These are phyloP conservation scores for Begonia masoniana DNA, from an alignment of 306 rosid species.

Conservation along the genomic window DNA sequence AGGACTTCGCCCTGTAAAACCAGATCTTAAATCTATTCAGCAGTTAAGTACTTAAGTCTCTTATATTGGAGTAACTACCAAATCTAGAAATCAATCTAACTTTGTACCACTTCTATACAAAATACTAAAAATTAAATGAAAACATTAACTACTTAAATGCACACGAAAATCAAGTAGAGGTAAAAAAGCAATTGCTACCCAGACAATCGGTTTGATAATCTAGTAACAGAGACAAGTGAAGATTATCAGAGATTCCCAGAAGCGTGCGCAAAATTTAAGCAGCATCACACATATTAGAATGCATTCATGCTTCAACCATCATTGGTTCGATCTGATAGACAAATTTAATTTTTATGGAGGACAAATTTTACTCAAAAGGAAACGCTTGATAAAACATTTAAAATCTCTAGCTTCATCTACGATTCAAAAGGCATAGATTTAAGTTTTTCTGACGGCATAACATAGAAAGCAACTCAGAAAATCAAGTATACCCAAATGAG, in stretches of 20 bases:
- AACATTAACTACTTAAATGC: no score
- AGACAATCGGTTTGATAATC: no score
- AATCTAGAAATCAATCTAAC: background rate
- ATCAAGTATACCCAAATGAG: slow-evolving; percentile 62
- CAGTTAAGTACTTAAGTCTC: no score
- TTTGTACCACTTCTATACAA: background rate
- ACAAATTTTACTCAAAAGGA: background rate
- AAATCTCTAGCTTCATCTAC: background rate
- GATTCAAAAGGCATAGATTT: background rate
- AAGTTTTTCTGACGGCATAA: no score
- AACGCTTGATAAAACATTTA: no score
- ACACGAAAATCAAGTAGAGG: no score
- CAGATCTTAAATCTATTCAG: background rate
- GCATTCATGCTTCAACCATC: background rate
- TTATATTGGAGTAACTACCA: background rate
- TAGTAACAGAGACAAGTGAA: no score
- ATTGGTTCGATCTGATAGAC: background rate
- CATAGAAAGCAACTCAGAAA: background rate
- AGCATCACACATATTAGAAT: no score
- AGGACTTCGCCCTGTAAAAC: slow-evolving; percentile 47
- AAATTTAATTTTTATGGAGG: background rate
- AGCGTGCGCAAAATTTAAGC: no score
- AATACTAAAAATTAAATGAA: no score
- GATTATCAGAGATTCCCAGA: no score
- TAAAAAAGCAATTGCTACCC: no score